These are phyloP conservation scores for Globisporangium emineosum DNA, from an alignment of 352 stramenopile genomes.

Conservation along the genomic window DNA sequence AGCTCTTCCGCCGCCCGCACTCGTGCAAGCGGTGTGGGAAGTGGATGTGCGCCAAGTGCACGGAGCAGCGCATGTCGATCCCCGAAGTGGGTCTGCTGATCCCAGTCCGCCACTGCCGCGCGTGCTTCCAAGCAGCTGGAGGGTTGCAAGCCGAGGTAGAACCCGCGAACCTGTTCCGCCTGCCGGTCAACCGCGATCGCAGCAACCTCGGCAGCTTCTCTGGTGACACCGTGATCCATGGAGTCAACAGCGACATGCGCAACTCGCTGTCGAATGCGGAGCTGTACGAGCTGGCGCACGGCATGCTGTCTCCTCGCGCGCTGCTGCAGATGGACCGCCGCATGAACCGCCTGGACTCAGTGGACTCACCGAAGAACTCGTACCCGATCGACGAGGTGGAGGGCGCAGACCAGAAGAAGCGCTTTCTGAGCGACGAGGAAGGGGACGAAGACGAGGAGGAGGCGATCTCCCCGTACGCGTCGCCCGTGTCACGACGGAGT, in stretches of 20 bases:
- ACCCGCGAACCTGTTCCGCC: constrained; percentile 64
- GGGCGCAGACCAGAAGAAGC: constrained; percentile 4
- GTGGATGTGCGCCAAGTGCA: constrained; percentile 85
- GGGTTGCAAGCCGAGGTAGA: constrained; percentile 62
- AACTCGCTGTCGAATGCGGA: constrained; percentile 57
- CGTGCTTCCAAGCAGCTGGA: constrained; percentile 70
- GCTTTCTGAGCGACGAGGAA: constrained; percentile 21
- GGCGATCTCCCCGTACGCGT: constrained; percentile 20
- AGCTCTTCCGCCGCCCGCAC: constrained; percentile 79
- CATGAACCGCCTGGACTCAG: constrained; percentile 60
- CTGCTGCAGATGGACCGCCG: constrained; percentile 65
- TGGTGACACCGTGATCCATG: constrained; percentile 17
- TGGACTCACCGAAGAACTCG: constrained; percentile 69
- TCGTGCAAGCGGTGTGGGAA: constrained; percentile 84
- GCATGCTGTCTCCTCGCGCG: constrained; percentile 67
- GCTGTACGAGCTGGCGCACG: constrained; percentile 78
- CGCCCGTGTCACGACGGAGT: constrained; percentile 20
- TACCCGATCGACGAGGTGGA: constrained; percentile 37
- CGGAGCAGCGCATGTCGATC: constrained; percentile 75
- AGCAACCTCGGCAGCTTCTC: constrained; percentile 6
- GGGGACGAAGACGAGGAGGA: constrained; percentile 11
- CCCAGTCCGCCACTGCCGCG: constrained; percentile 74
- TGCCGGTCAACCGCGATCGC: not conserved
- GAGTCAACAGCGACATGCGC: constrained; percentile 22
- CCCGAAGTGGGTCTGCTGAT: constrained; percentile 74